Percentiles rank a stretch among this genome's conserved stretches.
Evolutionary conservation across 306 rosid genomes (phyloP).

Genomic region (Leucaena leucocephala): DNA sequence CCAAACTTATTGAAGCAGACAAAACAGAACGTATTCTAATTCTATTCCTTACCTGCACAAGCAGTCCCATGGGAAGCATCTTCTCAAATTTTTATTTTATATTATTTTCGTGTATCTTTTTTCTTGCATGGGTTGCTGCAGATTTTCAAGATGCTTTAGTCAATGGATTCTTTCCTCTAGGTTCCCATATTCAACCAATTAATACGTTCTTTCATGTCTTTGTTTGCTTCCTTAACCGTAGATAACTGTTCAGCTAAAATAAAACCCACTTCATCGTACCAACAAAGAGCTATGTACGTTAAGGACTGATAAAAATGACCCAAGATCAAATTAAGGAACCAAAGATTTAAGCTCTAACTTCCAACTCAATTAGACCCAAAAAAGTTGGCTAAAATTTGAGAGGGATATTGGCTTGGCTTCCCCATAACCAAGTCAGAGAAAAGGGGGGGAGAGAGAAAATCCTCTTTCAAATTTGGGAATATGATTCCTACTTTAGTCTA

Average conservation of each 20-base stretch:
- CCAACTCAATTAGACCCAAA: slow-evolving; percentile 44
- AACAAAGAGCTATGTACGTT: slow-evolving; percentile 30
- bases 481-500: slow-evolving; percentile 67
- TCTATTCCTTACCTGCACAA: slow-evolving; percentile 64
- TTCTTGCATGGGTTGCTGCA: slow-evolving; percentile 37
- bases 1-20: slow-evolving; percentile 86
- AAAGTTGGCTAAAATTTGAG: slow-evolving; percentile 47
- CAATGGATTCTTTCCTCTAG: slow-evolving; percentile 56
- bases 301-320: slow-evolving; percentile 32
- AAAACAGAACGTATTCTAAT: slow-evolving; percentile 68
- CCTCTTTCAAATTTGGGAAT: slow-evolving; percentile 58
- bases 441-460: slow-evolving; percentile 11
- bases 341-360: slow-evolving; percentile 24
- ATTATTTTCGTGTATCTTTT: slow-evolving; percentile 1
- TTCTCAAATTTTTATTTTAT: slow-evolving; percentile 28
- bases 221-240: slow-evolving; percentile 36
- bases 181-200: slow-evolving; percentile 43
- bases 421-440: slow-evolving; percentile 43
- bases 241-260: slow-evolving; percentile 19
- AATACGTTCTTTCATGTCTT: slow-evolving; percentile 37
- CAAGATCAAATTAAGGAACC: slow-evolving; percentile 32
- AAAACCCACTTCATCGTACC: slow-evolving; percentile 21
- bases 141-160: slow-evolving; percentile 53
- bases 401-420: slow-evolving; percentile 55
- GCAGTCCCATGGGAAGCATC: slow-evolving; percentile 62